Conservation (phyloP, 1,284 basidiomycete species). For the Dichomitus squalens region DNA sequence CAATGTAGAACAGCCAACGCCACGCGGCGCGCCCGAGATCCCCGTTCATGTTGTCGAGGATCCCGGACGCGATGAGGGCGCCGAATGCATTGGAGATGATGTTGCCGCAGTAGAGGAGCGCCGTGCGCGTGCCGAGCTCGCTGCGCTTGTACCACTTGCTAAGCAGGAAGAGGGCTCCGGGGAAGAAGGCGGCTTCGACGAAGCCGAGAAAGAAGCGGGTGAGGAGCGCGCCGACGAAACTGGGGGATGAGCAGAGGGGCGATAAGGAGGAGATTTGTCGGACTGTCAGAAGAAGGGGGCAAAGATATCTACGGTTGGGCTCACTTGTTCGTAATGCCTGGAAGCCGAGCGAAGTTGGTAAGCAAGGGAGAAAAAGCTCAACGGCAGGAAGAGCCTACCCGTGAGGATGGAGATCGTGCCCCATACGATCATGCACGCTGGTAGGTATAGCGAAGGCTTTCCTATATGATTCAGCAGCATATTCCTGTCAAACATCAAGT, state of each 20-base stretch:
- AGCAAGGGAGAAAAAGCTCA: background rate
- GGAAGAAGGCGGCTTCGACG: conserved; percentile 76
- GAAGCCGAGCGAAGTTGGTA: background rate
- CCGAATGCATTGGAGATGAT: conserved; percentile 86
- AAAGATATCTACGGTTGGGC: background rate
- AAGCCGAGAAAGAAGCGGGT: conserved; percentile 78
- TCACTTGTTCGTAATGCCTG: conserved; percentile 30
- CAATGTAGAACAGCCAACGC: conserved; percentile 77
- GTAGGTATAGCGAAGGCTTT: conserved; percentile 74
- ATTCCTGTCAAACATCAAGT: conserved; percentile 47
- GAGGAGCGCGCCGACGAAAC: conserved; percentile 69
- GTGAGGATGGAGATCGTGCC: conserved; percentile 29
- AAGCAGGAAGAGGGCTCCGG: conserved; percentile 61
- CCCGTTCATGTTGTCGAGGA: conserved; percentile 71
- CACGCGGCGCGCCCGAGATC: conserved; percentile 74
- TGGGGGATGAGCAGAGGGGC: conserved; percentile 29
- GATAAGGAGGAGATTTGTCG: conserved; percentile 6
- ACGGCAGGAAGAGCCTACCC: conserved; percentile 9
- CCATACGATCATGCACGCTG: conserved; percentile 73
- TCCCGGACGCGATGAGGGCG: conserved; percentile 74
- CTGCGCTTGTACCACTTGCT: conserved; percentile 74
- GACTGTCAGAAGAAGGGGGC: background rate
- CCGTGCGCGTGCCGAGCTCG: conserved; percentile 73
- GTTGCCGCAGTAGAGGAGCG: conserved; percentile 74
- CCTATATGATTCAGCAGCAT: conserved; percentile 74